These are phyloP conservation scores for Pisolithus orientalis DNA, from an alignment of 768 basidiomycete species.

Conservation along the genomic window DNA sequence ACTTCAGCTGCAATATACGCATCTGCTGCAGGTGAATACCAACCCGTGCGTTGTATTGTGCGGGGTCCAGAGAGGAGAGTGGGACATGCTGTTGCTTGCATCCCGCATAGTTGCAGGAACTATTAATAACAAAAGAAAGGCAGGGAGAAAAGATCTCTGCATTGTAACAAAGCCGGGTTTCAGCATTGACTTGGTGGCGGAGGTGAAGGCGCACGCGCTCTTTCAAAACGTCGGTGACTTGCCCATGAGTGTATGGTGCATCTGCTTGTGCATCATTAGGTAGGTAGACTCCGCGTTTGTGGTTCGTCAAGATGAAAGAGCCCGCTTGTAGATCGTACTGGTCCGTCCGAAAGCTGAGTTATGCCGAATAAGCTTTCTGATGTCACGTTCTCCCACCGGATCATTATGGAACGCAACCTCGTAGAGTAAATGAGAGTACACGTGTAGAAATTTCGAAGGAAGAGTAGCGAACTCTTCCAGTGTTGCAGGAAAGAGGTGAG, in stretches of 20 bases:
- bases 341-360: constrained; percentile 22
- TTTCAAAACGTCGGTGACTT: constrained; percentile 21
- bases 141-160: constrained; percentile 35
- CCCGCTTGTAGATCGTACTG: constrained; percentile 21
- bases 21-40: constrained; percentile 45
- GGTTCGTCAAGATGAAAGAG: constrained; percentile 16
- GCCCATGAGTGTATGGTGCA: constrained; percentile 9
- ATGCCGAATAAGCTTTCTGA: constrained; percentile 34
- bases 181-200: constrained; percentile 20
- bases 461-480: constrained; percentile 21
- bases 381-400: constrained; percentile 12
- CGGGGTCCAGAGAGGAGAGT: constrained; percentile 17
- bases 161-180: constrained; percentile 27
- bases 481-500: constrained; percentile 17
- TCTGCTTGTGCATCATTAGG: constrained; percentile 1
- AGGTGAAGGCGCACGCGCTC: constrained; percentile 23
- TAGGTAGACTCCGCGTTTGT: constrained; percentile 2
- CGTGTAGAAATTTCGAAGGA: constrained; percentile 28
- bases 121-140: constrained; percentile 25
- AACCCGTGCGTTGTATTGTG: constrained; percentile 37
- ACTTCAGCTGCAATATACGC: constrained; percentile 34
- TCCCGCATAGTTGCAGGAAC: constrained; percentile 23
- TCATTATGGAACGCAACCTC: constrained; percentile 22
- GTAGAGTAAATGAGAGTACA: constrained; percentile 34
- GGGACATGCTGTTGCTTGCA: constrained; percentile 36